Base-by-base conservation (phyloP, 2,329 filamentous ascomycete species). In the Coniochaeta hoffmannii region DNA sequence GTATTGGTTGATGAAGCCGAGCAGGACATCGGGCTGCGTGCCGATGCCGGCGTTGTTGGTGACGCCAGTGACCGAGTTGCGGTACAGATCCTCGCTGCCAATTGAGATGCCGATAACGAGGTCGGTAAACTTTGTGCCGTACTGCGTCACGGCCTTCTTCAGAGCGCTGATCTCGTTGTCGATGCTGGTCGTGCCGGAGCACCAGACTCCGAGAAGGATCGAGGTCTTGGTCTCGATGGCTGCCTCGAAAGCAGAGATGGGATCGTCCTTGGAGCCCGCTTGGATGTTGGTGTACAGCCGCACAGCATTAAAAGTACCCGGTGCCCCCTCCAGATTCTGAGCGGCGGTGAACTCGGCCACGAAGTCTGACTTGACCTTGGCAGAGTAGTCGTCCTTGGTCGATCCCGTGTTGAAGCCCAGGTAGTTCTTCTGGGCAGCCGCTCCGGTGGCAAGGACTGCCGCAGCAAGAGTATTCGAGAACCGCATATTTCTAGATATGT, bases 221-320 rank as follows among this genome's bases (percentile, higher is more conserved):
- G 78, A 71, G 17, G 81, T 83, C 44, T 83, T 74, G 58, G 82
- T 83, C 57, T 76, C 72, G 49, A 86, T 74, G 63, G 85, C 85
- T 34, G 85, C 85, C 73, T 90, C 88, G 73, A 93, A 82, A 41
- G 91, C 91, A 75, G 90, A 76, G 66, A 96, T 76, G 53, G 90
- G 91, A 70, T 93, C 87, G 63, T 82, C 80, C 75, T 89, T 80
- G 66, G 86, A 75, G 70, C 82, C 74, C 65, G 78, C 78, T 69
- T 82, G 79, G 66, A 86, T 82, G 75, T 82, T 85, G 67, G 86
- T 88, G 76, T 89, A 87, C 31, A 87, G 74, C 53, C 84, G 81
- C 61, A 83, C 77, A 56, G 79, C 73, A 63, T 76, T 80, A 73
- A 84, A 85, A 61, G 70, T 71, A 57, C 79, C 79, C 10, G 80